phyloP scores from a whole-genome alignment of 108 stramenopile genomes.

The Conticribra guillardii region DNA sequence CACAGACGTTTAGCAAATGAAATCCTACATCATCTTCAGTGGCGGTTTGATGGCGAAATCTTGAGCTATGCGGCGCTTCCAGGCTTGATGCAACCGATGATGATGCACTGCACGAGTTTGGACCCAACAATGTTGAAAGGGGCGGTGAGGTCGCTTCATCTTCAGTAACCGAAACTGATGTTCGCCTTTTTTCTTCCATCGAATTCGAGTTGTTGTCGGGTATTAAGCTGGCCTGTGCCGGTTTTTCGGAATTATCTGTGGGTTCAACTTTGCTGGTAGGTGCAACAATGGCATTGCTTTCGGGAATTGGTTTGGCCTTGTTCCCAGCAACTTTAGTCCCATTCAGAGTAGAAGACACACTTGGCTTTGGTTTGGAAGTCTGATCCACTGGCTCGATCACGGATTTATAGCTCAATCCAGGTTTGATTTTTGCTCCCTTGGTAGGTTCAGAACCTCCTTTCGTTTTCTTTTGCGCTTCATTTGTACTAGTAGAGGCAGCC shows the following conservation, averaged over 20 bases:
- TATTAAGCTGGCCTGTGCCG: neutral
- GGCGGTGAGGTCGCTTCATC: conserved; percentile 57
- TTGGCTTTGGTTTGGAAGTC: conserved; percentile 3
- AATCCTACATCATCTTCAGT: conserved; percentile 84
- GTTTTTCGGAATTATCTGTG: neutral
- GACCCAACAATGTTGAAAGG: conserved; percentile 67
- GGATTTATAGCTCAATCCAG: conserved; percentile 50
- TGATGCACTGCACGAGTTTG: conserved; percentile 72
- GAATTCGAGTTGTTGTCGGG: neutral
- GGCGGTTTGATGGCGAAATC: conserved; percentile 49
- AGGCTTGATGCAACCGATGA: conserved; percentile 88
- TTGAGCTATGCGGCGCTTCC: conserved; percentile 74
- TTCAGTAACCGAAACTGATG: conserved; percentile 39
- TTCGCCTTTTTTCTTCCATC: conserved; percentile 8
- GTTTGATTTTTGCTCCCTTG: conserved; percentile 38
- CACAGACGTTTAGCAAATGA: conserved; percentile 80
- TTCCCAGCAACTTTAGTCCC: conserved; percentile 10
- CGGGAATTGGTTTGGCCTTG: conserved; percentile 2
- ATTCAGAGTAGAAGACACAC: neutral
- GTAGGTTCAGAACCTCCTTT: conserved; percentile 12
- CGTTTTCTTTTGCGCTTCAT: conserved; percentile 7
- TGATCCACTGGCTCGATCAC: conserved; percentile 38
- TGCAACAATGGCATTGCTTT: neutral
- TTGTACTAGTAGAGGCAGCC: neutral
- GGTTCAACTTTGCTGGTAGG: neutral